Evolutionary conservation across 768 basidiomycete genomes (phyloP).

Genomic region (Mycena floridula): DNA sequence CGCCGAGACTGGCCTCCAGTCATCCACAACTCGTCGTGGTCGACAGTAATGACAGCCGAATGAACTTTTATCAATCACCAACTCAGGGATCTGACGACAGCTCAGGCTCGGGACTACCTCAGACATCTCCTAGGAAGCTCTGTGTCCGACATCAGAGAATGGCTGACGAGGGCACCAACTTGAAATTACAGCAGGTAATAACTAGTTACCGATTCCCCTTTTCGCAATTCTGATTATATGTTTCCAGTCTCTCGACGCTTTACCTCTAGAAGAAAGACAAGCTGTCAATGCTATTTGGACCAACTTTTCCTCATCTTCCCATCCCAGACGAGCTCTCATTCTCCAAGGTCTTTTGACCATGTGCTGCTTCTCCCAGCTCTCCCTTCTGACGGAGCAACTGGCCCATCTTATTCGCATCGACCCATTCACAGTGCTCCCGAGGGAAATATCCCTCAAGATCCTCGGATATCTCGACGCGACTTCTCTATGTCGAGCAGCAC

Average conservation of each 20-base stretch:
- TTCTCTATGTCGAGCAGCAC: slow-evolving; percentile 89
- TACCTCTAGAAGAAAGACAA: slow-evolving; percentile 81
- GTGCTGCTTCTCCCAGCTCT: slow-evolving; percentile 98
- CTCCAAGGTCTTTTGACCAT: slow-evolving; percentile 96
- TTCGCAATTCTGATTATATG: slow-evolving; percentile 7
- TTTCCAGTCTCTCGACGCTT: slow-evolving; percentile 80
- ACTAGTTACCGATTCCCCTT: neutral
- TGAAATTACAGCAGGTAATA: slow-evolving; percentile 84
- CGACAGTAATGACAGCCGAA: slow-evolving; percentile 12
- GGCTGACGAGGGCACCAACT: slow-evolving; percentile 92
- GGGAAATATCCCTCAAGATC: slow-evolving; percentile 83
- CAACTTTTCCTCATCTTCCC: slow-evolving; percentile 91
- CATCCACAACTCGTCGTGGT: slow-evolving; percentile 8
- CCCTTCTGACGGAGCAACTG: slow-evolving; percentile 90
- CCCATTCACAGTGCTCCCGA: slow-evolving; percentile 85
- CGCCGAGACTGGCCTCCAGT: slow-evolving; percentile 44
- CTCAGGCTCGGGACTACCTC: too few species aligned
- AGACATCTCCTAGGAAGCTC: slow-evolving; percentile 59
- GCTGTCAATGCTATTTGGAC: slow-evolving; percentile 93
- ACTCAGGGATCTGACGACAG: too few species aligned
- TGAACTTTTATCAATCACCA: too few species aligned
- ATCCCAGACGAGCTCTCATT: slow-evolving; percentile 87
- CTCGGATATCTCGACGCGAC: slow-evolving; percentile 88
- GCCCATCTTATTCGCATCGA: slow-evolving; percentile 92
- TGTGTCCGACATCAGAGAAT: slow-evolving; percentile 94